Evolutionary conservation across 495 filamentous ascomycete species (phyloP).

Genomic region (Delitschia confertaspora): DNA sequence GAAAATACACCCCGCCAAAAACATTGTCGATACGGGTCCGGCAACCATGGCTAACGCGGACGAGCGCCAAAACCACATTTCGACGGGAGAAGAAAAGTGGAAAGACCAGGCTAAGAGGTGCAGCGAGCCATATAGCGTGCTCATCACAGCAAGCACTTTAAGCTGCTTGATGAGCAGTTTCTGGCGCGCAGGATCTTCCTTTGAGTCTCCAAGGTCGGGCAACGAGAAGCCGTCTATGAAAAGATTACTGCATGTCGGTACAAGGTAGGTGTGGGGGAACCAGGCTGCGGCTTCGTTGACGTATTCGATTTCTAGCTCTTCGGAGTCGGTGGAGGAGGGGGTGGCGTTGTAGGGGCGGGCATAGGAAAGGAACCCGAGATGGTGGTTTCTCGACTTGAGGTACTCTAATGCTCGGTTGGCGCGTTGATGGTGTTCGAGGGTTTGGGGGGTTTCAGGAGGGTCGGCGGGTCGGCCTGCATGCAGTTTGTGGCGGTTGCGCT

Average conservation of each 20-base stretch:
- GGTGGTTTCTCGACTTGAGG: background rate
- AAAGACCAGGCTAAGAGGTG: conserved; percentile 10
- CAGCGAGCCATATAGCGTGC: conserved; percentile 3
- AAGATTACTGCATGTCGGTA: conserved; percentile 9
- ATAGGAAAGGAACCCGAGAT: background rate
- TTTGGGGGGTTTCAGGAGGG: background rate
- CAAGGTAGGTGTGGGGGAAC: conserved; percentile 2
- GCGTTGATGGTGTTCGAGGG: background rate
- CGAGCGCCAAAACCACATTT: conserved; percentile 14
- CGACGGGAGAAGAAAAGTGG: conserved; percentile 5
- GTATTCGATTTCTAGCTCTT: background rate
- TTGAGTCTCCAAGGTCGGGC: background rate
- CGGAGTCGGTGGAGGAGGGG: background rate
- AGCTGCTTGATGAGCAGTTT: background rate
- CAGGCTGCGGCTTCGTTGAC: background rate
- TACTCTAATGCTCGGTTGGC: conserved; percentile 5
- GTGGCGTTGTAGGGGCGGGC: background rate
- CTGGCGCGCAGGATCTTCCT: background rate
- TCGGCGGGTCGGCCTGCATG: no score
- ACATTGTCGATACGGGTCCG: background rate
- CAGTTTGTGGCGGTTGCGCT: background rate
- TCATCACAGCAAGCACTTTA: background rate
- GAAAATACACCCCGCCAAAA: no score
- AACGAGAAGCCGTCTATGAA: conserved; percentile 13
- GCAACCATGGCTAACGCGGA: conserved; percentile 1